Evolutionary conservation across 768 basidiomycete genomes (phyloP).

Genomic region (Xerocomellus chrysenteron): DNA sequence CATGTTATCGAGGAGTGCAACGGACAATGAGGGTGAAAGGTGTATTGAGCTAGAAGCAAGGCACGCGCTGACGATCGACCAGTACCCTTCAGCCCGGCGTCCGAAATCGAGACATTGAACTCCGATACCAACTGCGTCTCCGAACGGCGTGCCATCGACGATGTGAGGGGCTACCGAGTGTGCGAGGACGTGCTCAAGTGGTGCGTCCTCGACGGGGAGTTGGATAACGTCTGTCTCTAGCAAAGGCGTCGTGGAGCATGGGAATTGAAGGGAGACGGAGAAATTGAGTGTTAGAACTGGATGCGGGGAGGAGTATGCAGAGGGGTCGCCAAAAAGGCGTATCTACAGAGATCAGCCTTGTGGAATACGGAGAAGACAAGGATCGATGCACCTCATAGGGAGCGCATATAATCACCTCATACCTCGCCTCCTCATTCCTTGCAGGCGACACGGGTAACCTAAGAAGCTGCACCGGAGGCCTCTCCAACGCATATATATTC

Average conservation of each 20-base stretch:
- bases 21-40: conserved; percentile 17
- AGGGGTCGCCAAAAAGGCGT: conserved; percentile 79
- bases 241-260: not conserved
- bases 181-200: conserved; percentile 43
- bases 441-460: conserved; percentile 46
- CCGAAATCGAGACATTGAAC: conserved; percentile 44
- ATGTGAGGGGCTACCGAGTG: conserved; percentile 67
- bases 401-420: conserved; percentile 73
- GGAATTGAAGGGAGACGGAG: conserved; percentile 41
- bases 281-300: conserved; percentile 62
- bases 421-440: conserved; percentile 41
- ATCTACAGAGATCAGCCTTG: conserved; percentile 46
- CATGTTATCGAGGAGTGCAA: conserved; percentile 16
- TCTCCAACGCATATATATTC: conserved; percentile 76
- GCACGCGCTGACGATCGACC: conserved; percentile 43
- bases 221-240: not conserved
- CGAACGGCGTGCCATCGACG: conserved; percentile 73
- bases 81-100: conserved; percentile 39
- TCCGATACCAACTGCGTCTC: conserved; percentile 64
- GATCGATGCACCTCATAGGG: conserved; percentile 67
- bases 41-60: not conserved
- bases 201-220: not conserved
- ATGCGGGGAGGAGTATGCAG: conserved; percentile 33
- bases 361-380: not conserved
- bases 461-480: conserved; percentile 48